Conservation (phyloP, 306 rosid genomes). For the Begonia peltatifolia region DNA sequence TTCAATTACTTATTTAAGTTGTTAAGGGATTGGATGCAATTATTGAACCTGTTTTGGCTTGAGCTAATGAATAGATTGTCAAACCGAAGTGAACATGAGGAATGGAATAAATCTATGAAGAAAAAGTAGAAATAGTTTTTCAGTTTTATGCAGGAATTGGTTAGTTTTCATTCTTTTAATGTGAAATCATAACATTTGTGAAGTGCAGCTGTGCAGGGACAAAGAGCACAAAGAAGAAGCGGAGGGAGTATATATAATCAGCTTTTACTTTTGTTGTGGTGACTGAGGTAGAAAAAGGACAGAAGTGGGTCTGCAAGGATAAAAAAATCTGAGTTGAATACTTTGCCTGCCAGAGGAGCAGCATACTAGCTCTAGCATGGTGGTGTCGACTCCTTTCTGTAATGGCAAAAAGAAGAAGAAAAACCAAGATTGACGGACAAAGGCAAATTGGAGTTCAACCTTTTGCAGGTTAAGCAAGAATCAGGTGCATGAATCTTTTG, state of each 20-base stretch:
- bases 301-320: conserved; percentile 6
- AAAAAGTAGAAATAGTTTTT: no score
- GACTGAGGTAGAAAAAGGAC: conserved; percentile 7
- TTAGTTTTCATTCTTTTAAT: background rate
- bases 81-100: no score
- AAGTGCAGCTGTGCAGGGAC: conserved; percentile 7
- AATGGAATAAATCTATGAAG: no score
- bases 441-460: background rate
- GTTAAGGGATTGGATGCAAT: no score
- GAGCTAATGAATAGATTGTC: background rate
- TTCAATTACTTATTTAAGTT: no score
- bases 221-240: conserved; percentile 2
- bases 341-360: conserved; percentile 55
- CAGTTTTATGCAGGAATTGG: background rate
- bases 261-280: conserved; percentile 34
- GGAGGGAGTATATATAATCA: conserved; percentile 9
- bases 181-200: background rate
- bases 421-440: no score
- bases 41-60: no score
- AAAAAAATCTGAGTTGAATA: conserved; percentile 61
- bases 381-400: conserved; percentile 68
- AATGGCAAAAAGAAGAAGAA: conserved; percentile 16
- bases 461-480: background rate
- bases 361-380: conserved; percentile 21
- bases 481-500: background rate